Evolutionary conservation across 306 rosid species (phyloP).

Genomic region (Quercus agrifolia): DNA sequence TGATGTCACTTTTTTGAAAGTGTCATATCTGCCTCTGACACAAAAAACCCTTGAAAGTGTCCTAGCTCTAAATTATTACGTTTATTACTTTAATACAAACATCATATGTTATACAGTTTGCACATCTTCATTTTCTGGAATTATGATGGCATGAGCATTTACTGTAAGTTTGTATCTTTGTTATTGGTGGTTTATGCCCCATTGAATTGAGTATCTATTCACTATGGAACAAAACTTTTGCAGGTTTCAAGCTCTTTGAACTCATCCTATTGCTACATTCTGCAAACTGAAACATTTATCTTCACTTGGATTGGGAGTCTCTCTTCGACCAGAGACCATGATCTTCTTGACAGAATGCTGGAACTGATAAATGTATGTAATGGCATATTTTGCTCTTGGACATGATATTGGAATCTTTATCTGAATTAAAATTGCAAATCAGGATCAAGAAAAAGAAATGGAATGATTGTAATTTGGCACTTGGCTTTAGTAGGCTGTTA

Average conservation of each 20-base stretch:
- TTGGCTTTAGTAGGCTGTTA: neutral
- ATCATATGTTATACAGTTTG: neutral
- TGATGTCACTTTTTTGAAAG: neutral
- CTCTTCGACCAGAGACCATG: constrained; percentile 77
- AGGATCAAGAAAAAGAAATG: neutral
- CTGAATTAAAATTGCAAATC: neutral
- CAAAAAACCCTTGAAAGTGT: neutral
- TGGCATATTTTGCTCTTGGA: constrained; percentile 9
- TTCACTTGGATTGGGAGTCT: constrained; percentile 91
- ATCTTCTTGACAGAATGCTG: constrained; percentile 83
- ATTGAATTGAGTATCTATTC: constrained; percentile 16
- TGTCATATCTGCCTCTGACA: neutral
- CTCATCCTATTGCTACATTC: constrained; percentile 88
- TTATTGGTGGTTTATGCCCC: neutral
- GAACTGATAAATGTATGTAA: constrained; percentile 65
- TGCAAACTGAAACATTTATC: constrained; percentile 56
- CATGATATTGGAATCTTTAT: neutral
- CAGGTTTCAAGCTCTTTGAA: constrained; percentile 84
- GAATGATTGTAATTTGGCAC: neutral
- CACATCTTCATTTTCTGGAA: neutral
- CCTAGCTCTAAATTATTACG: neutral
- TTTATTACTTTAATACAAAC: neutral
- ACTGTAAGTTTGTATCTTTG: neutral
- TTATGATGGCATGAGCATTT: neutral
- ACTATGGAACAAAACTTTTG: constrained; percentile 20